A percentile compares a stretch with the other conserved stretches of the same genome.
These are phyloP conservation scores for Aspergillus indologenus DNA, from an alignment of 495 filamentous ascomycete species.

Conservation along the genomic window DNA sequence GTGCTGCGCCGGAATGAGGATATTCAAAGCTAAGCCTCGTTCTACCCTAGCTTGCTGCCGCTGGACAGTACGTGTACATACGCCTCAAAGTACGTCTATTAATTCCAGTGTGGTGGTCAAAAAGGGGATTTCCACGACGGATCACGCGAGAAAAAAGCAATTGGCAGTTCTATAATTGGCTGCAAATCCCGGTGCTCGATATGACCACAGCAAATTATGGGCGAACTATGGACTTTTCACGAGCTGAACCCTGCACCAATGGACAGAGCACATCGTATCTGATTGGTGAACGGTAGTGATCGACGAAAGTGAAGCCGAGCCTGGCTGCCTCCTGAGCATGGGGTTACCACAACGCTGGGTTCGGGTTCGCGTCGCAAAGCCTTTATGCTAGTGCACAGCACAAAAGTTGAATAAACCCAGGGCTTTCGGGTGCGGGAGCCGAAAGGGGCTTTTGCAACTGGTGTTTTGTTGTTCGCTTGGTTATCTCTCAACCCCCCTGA, in stretches of 20 bases:
- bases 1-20: conserved; percentile 5
- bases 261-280: neutral
- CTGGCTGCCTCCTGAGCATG: conserved; percentile 14
- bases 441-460: neutral
- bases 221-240: neutral
- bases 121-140: conserved; percentile 3
- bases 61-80: neutral
- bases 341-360: conserved; percentile 18
- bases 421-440: neutral
- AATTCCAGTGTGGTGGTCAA: neutral
- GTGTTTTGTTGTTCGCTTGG: no score
- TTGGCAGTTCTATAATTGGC: conserved; percentile 6
- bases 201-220: neutral
- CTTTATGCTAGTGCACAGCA: neutral
- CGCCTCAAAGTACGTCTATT: neutral
- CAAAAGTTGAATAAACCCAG: neutral
- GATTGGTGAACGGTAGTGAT: neutral
- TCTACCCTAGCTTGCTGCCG: conserved; percentile 4
- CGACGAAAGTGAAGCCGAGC: conserved; percentile 10
- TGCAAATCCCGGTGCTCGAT: neutral
- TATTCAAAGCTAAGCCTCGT: conserved; percentile 9
- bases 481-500: neutral
- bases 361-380: conserved; percentile 5
- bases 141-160: conserved; percentile 2
- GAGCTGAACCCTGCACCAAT: neutral